phyloP scores from a whole-genome alignment of 1,284 basidiomycete species.

The Pseudozyma thailandica region DNA sequence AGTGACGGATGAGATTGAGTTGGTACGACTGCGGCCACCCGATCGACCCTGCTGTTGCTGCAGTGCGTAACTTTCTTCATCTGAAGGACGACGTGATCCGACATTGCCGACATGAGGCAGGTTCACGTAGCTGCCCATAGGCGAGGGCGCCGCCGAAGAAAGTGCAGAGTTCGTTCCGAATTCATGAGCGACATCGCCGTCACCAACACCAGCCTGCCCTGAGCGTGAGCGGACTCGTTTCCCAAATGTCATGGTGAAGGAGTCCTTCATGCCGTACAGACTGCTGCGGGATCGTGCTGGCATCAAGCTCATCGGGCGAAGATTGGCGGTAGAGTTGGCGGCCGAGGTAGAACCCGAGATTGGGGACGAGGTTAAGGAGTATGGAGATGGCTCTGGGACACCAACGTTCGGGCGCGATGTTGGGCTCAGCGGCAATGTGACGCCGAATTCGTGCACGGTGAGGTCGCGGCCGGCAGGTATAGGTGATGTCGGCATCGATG shows the following conservation, averaged over 20 bases:
- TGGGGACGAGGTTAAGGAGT: constrained; percentile 41
- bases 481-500: constrained; percentile 44
- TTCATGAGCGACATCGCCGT: constrained; percentile 9
- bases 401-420: constrained; percentile 11
- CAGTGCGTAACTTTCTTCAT: constrained; percentile 13
- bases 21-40: constrained; percentile 29
- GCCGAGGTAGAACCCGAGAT: constrained; percentile 27
- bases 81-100: constrained; percentile 15
- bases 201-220: constrained; percentile 22
- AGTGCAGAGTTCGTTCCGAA: constrained; percentile 17
- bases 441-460: constrained; percentile 38
- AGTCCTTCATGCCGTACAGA: constrained; percentile 44
- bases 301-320: constrained; percentile 14
- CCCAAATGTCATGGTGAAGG: constrained; percentile 41
- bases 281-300: constrained; percentile 28
- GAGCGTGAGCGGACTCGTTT: constrained; percentile 30
- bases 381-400: constrained; percentile 8
- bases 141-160: constrained; percentile 31
- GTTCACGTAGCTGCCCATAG: constrained; percentile 26
- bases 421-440: constrained; percentile 20
- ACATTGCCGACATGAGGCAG: constrained; percentile 17
- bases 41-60: constrained; percentile 10
- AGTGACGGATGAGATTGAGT: constrained; percentile 39
- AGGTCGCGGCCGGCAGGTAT: constrained; percentile 18
- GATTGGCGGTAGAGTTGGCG: constrained; percentile 23